Percentiles rank a stretch among this genome's conserved stretches.
Conservation (phyloP, 2,329 filamentous ascomycete genomes). For the Taxawa tesnikishii region DNA sequence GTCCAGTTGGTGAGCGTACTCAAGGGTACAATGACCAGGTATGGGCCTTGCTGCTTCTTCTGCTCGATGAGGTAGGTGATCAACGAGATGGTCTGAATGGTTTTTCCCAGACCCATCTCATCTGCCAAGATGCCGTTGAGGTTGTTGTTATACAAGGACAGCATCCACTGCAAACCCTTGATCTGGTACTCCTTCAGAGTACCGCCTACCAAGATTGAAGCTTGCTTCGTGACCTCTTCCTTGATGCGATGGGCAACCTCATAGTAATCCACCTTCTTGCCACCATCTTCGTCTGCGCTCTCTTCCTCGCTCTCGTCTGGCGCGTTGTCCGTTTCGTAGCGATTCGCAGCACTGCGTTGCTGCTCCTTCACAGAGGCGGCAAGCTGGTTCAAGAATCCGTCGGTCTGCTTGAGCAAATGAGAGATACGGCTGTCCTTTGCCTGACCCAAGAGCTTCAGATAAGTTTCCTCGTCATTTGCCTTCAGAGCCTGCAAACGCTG, state of each 20-base stretch:
- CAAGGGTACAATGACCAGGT: constrained; percentile 89
- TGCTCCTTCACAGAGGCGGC: constrained; percentile 90
- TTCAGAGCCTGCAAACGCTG: constrained; percentile 98
- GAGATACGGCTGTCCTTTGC: constrained; percentile 99
- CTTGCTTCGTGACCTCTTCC: constrained; percentile 78
- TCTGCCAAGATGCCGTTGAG: constrained; percentile 97
- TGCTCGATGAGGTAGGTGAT: constrained; percentile 95
- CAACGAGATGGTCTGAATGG: constrained; percentile 95
- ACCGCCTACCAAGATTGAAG: constrained; percentile 78
- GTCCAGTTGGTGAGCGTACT: constrained; percentile 99
- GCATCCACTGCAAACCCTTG: constrained; percentile 99
- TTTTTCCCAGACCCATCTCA: constrained; percentile 99
- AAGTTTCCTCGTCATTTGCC: constrained; percentile 98
- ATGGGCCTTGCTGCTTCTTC: constrained; percentile 85
- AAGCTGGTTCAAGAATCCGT: constrained; percentile 92
- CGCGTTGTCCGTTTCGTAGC: constrained; percentile 56
- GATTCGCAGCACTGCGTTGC: constrained; percentile 69
- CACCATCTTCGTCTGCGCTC: constrained; percentile 53
- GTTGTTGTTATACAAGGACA: constrained; percentile 99
- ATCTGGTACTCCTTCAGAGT: constrained; percentile 93
- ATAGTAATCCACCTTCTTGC: constrained; percentile 93
- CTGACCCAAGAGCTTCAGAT: constrained; percentile 93
- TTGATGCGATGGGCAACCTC: constrained; percentile 93
- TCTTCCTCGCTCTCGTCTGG: constrained; percentile 35
- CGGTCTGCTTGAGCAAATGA: constrained; percentile 89